Conservation (phyloP, 1,139 yeast genomes). For the Hanseniaspora uvarum region DNA sequence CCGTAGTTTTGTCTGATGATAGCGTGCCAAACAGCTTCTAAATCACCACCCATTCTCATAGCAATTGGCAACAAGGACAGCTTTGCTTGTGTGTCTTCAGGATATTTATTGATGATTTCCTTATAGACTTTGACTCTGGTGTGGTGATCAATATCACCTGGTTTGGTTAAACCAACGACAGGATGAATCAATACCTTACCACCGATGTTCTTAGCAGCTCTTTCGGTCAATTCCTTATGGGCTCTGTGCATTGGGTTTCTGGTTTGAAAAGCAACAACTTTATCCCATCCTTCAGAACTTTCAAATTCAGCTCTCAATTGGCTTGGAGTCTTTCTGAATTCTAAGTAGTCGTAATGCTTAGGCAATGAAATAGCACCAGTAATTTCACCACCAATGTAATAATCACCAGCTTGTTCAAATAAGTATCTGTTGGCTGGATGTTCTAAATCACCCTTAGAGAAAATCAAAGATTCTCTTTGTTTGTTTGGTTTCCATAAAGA, state of each 20-base stretch:
- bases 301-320: constrained; percentile 77
- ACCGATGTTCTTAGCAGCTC: constrained; percentile 75
- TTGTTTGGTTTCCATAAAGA: constrained; percentile 80
- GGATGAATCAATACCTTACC: constrained; percentile 88
- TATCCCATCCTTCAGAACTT: constrained; percentile 66
- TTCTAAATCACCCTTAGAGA: constrained; percentile 93
- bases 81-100: constrained; percentile 76
- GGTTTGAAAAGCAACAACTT: constrained; percentile 93
- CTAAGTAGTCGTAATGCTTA: constrained; percentile 81
- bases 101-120: constrained; percentile 83
- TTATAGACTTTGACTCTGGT: constrained; percentile 93
- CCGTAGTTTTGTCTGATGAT: constrained; percentile 93
- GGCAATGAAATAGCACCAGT: constrained; percentile 71
- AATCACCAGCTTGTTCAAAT: constrained; percentile 64
- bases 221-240: constrained; percentile 86
- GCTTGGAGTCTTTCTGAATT: constrained; percentile 78
- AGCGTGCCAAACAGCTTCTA: constrained; percentile 98
- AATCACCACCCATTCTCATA: constrained; percentile 98
- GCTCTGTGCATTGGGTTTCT: constrained; percentile 99
- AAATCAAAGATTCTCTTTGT: constrained; percentile 65
- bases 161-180: constrained; percentile 92
- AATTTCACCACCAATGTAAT: constrained; percentile 76
- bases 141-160: constrained; percentile 96
- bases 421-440: constrained; percentile 85
- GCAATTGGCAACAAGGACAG: constrained; percentile 84